Percentiles rank a stretch among this genome's conserved stretches.
These are phyloP conservation scores for Diaporthe velutina DNA, from an alignment of 2,329 filamentous ascomycete species.

Conservation along the genomic window DNA sequence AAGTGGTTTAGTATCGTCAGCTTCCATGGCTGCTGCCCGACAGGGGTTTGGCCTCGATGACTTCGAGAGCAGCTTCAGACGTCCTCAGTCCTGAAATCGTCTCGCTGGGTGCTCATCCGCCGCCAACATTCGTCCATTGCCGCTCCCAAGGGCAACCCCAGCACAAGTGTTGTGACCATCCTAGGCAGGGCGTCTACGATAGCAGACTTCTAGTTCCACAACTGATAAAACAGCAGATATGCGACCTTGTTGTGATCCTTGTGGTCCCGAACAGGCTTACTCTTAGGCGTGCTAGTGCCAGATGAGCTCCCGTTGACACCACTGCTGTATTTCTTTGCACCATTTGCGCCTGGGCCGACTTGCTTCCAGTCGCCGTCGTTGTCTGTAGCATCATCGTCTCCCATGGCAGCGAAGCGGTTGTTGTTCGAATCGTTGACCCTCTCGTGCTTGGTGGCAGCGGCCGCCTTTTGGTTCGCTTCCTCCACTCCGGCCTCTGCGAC, in stretches of 20 bases:
- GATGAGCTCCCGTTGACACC: constrained; percentile 74
- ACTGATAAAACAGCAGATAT: constrained; percentile 94
- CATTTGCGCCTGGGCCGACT: constrained; percentile 73
- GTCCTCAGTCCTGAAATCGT: not conserved
- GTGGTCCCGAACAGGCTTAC: constrained; percentile 70
- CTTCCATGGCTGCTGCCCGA: not conserved
- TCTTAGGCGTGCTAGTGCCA: constrained; percentile 64
- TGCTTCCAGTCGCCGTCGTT: constrained; percentile 81
- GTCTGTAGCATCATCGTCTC: constrained; percentile 75
- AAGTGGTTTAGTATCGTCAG: not conserved
- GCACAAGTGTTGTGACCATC: not conserved
- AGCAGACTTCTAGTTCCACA: constrained; percentile 30
- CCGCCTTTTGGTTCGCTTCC: constrained; percentile 75
- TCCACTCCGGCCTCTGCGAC: constrained; percentile 89
- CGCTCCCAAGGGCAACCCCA: not conserved
- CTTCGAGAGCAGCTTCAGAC: not conserved
- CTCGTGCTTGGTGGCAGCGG: constrained; percentile 76
- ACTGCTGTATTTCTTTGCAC: constrained; percentile 80
- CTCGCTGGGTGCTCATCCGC: not conserved
- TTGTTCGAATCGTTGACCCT: constrained; percentile 55
- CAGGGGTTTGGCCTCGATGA: not conserved
- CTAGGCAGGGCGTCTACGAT: not conserved
- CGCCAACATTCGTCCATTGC: not conserved
- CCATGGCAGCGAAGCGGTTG: constrained; percentile 82
- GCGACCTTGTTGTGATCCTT: constrained; percentile 96